Conservation (phyloP, 2,329 filamentous ascomycete genomes). For the Colletotrichum incanum region DNA sequence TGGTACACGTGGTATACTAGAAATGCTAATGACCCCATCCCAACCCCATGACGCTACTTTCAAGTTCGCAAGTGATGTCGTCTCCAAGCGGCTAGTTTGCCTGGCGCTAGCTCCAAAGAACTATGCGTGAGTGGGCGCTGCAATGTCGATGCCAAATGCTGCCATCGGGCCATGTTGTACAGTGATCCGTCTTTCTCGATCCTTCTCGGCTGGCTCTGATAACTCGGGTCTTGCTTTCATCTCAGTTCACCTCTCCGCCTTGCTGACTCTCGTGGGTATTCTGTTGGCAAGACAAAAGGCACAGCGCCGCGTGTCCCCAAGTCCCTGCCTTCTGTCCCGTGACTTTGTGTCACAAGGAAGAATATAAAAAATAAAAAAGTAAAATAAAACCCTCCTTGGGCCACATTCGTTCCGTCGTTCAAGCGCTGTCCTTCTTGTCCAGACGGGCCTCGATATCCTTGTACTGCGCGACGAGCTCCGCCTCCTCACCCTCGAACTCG, state of each 20-base stretch:
- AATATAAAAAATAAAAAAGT: no score
- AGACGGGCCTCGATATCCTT: conserved; percentile 72
- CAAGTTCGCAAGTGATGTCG: not conserved
- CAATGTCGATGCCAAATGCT: not conserved
- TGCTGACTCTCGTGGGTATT: conserved; percentile 3
- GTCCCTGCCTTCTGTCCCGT: not conserved
- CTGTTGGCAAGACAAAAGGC: conserved; percentile 2
- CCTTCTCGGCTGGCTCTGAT: not conserved
- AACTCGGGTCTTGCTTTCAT: not conserved
- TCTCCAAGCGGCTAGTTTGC: not conserved
- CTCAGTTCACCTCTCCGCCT: not conserved
- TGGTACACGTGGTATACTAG: conserved; percentile 37
- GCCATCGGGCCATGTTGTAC: not conserved
- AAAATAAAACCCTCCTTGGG: not conserved
- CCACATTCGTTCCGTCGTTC: not conserved
- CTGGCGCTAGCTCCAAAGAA: not conserved
- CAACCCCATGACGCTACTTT: not conserved
- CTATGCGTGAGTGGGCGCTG: not conserved
- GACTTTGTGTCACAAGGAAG: no score
- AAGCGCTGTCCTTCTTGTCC: conserved; percentile 54
- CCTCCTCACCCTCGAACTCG: conserved; percentile 85
- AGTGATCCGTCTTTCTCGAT: not conserved
- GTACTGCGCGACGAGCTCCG: conserved; percentile 74
- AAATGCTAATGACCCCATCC: conserved; percentile 20
- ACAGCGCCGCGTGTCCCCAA: not conserved